Evolutionary conservation across 1,139 yeast species (phyloP).

Genomic region (Yamadazyma mexicana): DNA sequence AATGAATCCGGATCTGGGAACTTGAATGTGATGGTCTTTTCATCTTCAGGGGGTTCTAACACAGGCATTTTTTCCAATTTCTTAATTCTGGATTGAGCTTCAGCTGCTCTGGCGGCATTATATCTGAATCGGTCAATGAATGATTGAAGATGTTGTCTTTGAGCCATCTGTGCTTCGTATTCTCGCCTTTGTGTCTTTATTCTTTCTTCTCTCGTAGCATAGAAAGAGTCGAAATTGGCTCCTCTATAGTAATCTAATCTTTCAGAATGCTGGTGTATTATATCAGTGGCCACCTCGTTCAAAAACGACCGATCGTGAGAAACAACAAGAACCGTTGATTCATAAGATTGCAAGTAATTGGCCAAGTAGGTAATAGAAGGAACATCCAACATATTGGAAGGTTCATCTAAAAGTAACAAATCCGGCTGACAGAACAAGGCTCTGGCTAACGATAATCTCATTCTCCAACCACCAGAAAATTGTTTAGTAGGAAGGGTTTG

Average conservation of each 20-base stretch:
- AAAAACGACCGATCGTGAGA: conserved; percentile 97
- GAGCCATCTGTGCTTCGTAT: conserved; percentile 96
- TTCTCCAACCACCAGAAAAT: conserved; percentile 99
- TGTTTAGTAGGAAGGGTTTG: conserved; percentile 82
- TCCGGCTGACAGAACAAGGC: conserved; percentile 98
- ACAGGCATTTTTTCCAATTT: conserved; percentile 92
- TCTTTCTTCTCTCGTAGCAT: conserved; percentile 92
- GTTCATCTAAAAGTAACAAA: conserved; percentile 89
- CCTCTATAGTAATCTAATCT: conserved; percentile 95
- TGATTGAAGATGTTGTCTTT: conserved; percentile 86
- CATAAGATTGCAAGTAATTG: conserved; percentile 82
- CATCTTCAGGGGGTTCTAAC: conserved; percentile 94
- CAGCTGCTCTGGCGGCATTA: conserved; percentile 95
- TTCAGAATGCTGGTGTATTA: conserved; percentile 95
- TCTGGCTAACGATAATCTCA: conserved; percentile 97
- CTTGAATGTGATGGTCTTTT: conserved; percentile 76
- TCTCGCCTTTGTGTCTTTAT: conserved; percentile 90
- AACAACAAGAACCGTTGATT: conserved; percentile 90
- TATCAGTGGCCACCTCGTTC: conserved; percentile 97
- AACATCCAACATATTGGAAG: conserved; percentile 99
- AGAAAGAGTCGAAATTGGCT: conserved; percentile 88
- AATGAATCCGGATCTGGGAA: conserved; percentile 94
- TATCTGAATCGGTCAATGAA: conserved; percentile 95
- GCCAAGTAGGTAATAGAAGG: conserved; percentile 95
- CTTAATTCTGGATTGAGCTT: conserved; percentile 96